Conservation (phyloP, 208 protist species). For the Porcisia hertigi region DNA sequence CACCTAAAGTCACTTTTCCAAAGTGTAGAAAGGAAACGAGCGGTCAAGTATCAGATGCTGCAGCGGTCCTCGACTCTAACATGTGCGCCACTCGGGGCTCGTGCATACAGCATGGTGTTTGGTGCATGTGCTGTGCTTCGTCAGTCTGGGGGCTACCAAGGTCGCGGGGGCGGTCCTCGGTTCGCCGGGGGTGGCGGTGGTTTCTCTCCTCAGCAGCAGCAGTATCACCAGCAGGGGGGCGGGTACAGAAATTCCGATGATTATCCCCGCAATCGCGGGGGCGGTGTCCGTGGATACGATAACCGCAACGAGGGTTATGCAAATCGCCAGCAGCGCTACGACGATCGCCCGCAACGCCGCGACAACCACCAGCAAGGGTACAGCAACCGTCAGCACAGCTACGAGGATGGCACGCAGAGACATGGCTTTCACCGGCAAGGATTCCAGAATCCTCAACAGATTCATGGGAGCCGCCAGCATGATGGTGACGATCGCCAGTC, state of each 20-base stretch:
- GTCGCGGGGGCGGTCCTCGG: slow-evolving; percentile 6
- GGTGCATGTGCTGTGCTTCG: not conserved
- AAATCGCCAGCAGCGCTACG: slow-evolving; percentile 13
- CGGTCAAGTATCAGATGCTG: slow-evolving; percentile 1
- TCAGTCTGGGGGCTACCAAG: slow-evolving; percentile 18
- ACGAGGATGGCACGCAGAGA: not conserved
- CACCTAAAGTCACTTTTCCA: not conserved
- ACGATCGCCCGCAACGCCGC: not conserved
- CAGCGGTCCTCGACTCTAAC: slow-evolving; percentile 1
- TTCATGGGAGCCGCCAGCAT: slow-evolving; percentile 3
- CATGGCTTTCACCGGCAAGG: slow-evolving; percentile 3
- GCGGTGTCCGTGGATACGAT: slow-evolving; percentile 1
- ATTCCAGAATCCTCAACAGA: slow-evolving; percentile 5
- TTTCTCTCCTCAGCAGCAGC: slow-evolving; percentile 2
- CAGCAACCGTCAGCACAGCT: not conserved
- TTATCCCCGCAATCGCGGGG: not conserved
- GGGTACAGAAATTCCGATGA: slow-evolving; percentile 1
- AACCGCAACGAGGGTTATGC: slow-evolving; percentile 11
- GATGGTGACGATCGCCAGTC: slow-evolving; percentile 4
- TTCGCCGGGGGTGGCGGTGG: slow-evolving; percentile 2
- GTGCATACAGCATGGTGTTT: slow-evolving; percentile 16
- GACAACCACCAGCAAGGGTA: slow-evolving; percentile 18
- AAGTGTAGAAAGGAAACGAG: not conserved
- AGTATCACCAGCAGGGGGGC: slow-evolving; percentile 8
- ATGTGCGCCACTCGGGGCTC: not conserved